A percentile compares a stretch with the other conserved stretches of the same genome.
phyloP scores from a whole-genome alignment of 73 alveolate species.

The Blepharisma stoltei region DNA sequence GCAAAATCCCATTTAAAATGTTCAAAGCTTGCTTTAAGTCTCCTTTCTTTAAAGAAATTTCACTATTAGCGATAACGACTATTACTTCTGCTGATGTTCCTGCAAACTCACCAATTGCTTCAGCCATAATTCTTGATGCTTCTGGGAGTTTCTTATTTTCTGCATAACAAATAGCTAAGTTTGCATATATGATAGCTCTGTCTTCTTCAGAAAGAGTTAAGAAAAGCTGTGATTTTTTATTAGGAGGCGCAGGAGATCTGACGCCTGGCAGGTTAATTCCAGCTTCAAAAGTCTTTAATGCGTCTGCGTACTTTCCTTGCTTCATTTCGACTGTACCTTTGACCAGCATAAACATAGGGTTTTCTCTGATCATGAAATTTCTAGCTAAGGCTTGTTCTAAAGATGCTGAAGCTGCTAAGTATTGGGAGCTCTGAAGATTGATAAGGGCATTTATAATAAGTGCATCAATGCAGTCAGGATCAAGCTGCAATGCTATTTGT shows the following conservation, averaged over 20 bases:
- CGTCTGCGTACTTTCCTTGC: constrained; percentile 51
- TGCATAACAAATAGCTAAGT: constrained; percentile 60
- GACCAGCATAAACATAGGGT: constrained; percentile 82
- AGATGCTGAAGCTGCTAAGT: constrained; percentile 67
- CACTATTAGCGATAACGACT: constrained; percentile 78
- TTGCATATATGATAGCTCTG: constrained; percentile 64
- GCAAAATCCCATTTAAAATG: constrained; percentile 80
- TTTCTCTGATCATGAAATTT: constrained; percentile 76
- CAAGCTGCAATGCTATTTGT: constrained; percentile 58
- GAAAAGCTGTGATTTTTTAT: neutral
- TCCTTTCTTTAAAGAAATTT: constrained; percentile 91
- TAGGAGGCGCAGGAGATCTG: constrained; percentile 57
- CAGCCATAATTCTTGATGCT: constrained; percentile 69
- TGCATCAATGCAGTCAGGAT: constrained; percentile 82
- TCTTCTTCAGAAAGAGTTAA: constrained; percentile 63
- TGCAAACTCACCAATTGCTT: constrained; percentile 81
- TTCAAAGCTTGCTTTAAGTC: constrained; percentile 95
- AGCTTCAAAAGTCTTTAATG: constrained; percentile 58
- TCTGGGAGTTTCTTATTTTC: constrained; percentile 58
- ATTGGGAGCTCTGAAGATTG: constrained; percentile 57
- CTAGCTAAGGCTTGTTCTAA: constrained; percentile 83
- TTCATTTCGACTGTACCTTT: constrained; percentile 79
- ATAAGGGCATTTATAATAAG: constrained; percentile 75
- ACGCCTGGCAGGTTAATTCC: constrained; percentile 45
- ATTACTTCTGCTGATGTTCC: constrained; percentile 81